Conservation (phyloP, 352 stramenopile genomes). For the Globisporangium nagaii region DNA sequence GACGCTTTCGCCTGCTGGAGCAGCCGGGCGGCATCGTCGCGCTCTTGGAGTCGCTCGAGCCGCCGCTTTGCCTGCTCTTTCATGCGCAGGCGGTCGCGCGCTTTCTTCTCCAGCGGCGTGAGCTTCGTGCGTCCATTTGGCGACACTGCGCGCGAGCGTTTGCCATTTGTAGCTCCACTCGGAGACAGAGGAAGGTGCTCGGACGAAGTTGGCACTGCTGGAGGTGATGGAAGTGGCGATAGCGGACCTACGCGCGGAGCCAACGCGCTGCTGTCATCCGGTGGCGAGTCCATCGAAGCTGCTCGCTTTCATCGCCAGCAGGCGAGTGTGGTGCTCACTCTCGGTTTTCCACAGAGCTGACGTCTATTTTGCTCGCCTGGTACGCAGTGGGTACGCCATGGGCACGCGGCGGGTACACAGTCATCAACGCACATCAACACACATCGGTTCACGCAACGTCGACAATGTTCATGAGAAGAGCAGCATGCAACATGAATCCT, state of each 20-base stretch:
- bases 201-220: background rate
- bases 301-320: too few relatives aligned
- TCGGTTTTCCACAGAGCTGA: too few relatives aligned
- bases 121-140: constrained; percentile 21
- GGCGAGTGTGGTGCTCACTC: too few relatives aligned
- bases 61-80: constrained; percentile 42
- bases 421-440: too few relatives aligned
- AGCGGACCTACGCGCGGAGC: background rate
- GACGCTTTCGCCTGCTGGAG: constrained; percentile 20
- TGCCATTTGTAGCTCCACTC: background rate
- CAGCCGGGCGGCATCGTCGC: constrained; percentile 19
- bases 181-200: background rate
- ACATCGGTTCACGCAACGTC: too few relatives aligned
- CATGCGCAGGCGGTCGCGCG: constrained; percentile 39
- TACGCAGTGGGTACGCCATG: too few relatives aligned
- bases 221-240: background rate
- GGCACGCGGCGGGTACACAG: too few relatives aligned
- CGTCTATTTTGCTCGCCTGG: too few relatives aligned
- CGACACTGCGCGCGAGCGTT: background rate
- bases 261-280: background rate
- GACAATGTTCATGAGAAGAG: too few relatives aligned
- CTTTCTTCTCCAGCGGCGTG: constrained; percentile 45
- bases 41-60: constrained; percentile 27
- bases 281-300: background rate
- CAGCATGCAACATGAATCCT: too few relatives aligned